phyloP scores from a whole-genome alignment of 1,284 basidiomycete genomes.

The Pseudozyma sp. region DNA sequence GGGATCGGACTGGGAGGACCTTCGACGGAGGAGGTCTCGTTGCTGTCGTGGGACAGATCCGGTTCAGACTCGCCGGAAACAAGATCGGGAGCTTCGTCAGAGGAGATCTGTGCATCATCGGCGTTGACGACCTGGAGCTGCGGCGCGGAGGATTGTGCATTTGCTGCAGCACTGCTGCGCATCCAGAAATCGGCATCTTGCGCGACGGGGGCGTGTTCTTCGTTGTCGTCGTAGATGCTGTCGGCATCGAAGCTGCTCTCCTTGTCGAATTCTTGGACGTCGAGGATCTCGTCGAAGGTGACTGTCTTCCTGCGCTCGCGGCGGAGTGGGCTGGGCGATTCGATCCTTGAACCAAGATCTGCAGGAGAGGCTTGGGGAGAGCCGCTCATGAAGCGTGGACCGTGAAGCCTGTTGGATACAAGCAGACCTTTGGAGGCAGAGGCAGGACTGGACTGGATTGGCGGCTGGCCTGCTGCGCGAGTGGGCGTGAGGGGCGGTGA shows the following conservation, averaged over 20 bases:
- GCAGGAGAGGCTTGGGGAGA: constrained; percentile 15
- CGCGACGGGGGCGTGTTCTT: constrained; percentile 10
- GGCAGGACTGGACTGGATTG: constrained; percentile 7
- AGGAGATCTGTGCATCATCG: constrained; percentile 5
- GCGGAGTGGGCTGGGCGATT: constrained; percentile 14
- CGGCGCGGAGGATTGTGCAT: not conserved
- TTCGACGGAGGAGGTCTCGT: constrained; percentile 52
- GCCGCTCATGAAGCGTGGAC: constrained; percentile 72
- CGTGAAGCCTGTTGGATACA: constrained; percentile 82
- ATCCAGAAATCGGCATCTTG: constrained; percentile 38
- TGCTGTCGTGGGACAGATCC: constrained; percentile 45
- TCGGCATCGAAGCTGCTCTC: constrained; percentile 61
- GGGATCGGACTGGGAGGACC: constrained; percentile 43
- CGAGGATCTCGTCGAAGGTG: constrained; percentile 84
- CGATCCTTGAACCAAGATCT: not conserved
- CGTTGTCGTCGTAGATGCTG: constrained; percentile 41
- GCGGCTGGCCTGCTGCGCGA: constrained; percentile 3
- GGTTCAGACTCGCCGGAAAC: constrained; percentile 39
- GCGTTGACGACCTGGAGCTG: constrained; percentile 48
- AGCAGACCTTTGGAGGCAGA: constrained; percentile 76
- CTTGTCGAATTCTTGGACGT: constrained; percentile 78
- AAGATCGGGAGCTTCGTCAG: constrained; percentile 16
- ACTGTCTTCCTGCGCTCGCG: constrained; percentile 74
- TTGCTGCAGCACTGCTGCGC: not conserved
- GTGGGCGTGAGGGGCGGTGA: constrained; percentile 13